These are phyloP conservation scores for Phanerochaete carnosa DNA, from an alignment of 768 basidiomycete genomes.

Conservation along the genomic window DNA sequence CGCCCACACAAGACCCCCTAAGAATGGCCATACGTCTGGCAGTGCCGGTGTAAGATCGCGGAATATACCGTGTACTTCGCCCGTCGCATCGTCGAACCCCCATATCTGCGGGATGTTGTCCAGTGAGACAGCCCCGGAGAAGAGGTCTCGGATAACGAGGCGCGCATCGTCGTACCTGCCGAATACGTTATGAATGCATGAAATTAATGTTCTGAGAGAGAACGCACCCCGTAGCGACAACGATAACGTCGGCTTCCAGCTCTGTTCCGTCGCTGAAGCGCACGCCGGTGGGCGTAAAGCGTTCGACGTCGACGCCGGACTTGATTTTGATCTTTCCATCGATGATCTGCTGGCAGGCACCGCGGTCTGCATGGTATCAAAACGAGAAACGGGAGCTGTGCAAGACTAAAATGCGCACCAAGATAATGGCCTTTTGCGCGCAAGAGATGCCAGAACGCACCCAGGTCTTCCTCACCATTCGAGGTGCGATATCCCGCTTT, in stretches of 20 bases:
- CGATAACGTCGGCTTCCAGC: constrained; percentile 23
- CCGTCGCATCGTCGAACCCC: constrained; percentile 68
- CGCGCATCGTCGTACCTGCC: constrained; percentile 13
- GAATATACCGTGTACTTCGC: constrained; percentile 53
- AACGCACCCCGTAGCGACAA: constrained; percentile 29
- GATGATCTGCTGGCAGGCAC: constrained; percentile 57
- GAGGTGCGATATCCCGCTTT: constrained; percentile 55
- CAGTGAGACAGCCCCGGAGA: constrained; percentile 41
- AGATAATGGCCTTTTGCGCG: constrained; percentile 66
- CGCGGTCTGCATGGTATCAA: constrained; percentile 41
- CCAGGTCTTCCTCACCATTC: constrained; percentile 47
- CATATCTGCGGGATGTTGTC: constrained; percentile 50
- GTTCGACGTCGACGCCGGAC: constrained; percentile 37
- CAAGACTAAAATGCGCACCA: constrained; percentile 31
- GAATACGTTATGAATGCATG: neutral
- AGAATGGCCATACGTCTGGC: constrained; percentile 55
- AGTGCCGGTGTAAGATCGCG: constrained; percentile 47
- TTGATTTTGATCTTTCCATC: constrained; percentile 73
- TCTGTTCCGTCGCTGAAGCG: constrained; percentile 21
- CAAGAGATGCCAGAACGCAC: constrained; percentile 39
- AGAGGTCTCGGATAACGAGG: constrained; percentile 25
- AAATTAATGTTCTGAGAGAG: neutral
- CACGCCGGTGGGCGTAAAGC: constrained; percentile 25
- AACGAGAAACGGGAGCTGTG: neutral
- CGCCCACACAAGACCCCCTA: constrained; percentile 58